phyloP scores from a whole-genome alignment of 1,284 basidiomycete genomes.

The Fomes fomentarius region DNA sequence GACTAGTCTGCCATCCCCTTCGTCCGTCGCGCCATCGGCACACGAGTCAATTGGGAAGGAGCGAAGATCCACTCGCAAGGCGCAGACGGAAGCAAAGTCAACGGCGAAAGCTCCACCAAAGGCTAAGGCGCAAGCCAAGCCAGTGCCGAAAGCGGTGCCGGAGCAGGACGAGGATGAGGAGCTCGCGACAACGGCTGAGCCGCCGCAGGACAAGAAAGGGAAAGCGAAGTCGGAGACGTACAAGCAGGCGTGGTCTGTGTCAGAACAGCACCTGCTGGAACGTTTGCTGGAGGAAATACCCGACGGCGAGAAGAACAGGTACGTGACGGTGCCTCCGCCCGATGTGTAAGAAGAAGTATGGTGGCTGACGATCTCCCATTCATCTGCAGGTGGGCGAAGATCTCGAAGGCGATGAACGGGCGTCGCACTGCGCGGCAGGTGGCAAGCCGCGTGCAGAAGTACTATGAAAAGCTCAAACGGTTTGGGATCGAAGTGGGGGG shows the following conservation, averaged over 20 bases:
- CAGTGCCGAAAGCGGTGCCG: neutral
- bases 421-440: slow-evolving; percentile 76
- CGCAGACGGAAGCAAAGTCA: slow-evolving; percentile 3
- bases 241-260: slow-evolving; percentile 74
- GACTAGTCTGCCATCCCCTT: slow-evolving; percentile 21
- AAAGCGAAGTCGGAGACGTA: slow-evolving; percentile 65
- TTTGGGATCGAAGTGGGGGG: slow-evolving; percentile 53
- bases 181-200: slow-evolving; percentile 17
- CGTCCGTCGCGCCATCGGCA: slow-evolving; percentile 1
- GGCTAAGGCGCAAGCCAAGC: slow-evolving; percentile 8
- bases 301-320: slow-evolving; percentile 76
- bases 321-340: slow-evolving; percentile 23
- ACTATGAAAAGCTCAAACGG: slow-evolving; percentile 78
- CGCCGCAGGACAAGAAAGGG: slow-evolving; percentile 27
- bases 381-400: slow-evolving; percentile 68
- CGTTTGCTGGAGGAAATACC: slow-evolving; percentile 73
- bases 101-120: slow-evolving; percentile 1
- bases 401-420: slow-evolving; percentile 78
- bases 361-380: slow-evolving; percentile 1
- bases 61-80: slow-evolving; percentile 17
- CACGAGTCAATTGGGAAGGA: slow-evolving; percentile 4
- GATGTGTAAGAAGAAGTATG: too few relatives aligned
- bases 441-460: slow-evolving; percentile 85
- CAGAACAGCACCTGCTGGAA: slow-evolving; percentile 76
- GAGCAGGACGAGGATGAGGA: slow-evolving; percentile 9